Conservation (phyloP, 148 eudicot genomes). For the Amaranthus hypochondriacus region DNA sequence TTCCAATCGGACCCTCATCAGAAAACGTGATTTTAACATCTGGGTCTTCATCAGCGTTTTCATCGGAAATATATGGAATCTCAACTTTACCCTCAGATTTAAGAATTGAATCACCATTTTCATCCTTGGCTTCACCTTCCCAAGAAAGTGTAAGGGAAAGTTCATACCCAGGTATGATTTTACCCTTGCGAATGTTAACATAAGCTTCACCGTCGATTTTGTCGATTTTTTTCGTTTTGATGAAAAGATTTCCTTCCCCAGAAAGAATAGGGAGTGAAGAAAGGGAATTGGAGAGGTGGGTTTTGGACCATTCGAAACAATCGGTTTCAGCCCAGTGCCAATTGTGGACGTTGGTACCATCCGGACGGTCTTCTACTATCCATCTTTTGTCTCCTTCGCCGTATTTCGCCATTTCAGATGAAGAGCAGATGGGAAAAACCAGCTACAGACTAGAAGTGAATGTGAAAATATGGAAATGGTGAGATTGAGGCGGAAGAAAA, state of each 20-base stretch:
- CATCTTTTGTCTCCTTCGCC: constrained; percentile 96
- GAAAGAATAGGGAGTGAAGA: constrained; percentile 38
- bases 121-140: constrained; percentile 65
- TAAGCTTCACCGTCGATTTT: constrained; percentile 80
- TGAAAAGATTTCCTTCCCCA: constrained; percentile 52
- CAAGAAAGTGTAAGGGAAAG: constrained; percentile 43
- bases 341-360: constrained; percentile 94
- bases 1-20: constrained; percentile 61
- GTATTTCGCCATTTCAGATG: constrained; percentile 58
- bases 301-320: constrained; percentile 73
- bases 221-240: constrained; percentile 37
- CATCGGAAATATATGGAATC: constrained; percentile 73
- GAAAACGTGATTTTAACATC: constrained; percentile 47
- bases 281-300: constrained; percentile 42
- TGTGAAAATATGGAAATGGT: neutral
- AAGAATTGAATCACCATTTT: constrained; percentile 26
- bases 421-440: neutral
- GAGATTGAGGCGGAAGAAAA: neutral
- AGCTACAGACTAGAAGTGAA: neutral
- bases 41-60: constrained; percentile 79
- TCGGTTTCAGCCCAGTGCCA: constrained; percentile 99
- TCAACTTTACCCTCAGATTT: constrained; percentile 51
- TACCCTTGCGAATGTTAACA: constrained; percentile 86
- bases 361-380: constrained; percentile 84
- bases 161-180: constrained; percentile 90